Base-by-base conservation (phyloP, 2,329 filamentous ascomycete species). In the Hypoxylon sp. region DNA sequence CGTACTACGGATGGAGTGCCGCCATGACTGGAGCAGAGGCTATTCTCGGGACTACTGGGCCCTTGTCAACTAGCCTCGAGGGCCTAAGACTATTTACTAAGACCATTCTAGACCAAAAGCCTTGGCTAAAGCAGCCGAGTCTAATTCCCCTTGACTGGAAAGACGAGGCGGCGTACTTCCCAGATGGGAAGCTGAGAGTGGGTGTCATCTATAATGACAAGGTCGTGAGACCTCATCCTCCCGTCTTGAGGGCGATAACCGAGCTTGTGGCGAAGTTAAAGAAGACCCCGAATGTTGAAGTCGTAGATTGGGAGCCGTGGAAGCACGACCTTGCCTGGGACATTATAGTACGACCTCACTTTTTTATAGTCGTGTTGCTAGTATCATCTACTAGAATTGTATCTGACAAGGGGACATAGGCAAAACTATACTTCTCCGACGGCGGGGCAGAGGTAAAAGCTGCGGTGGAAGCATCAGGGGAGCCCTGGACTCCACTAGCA, bases 121-220 rank as follows among this genome's bases (percentile, higher is more conserved):
- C 77, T 1, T 78, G 75, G 76, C 28, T 74, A 5, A 57, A 36
- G 14, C 70, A 76, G 46, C 75, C 75, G 2, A 64, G 53, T 7
- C 49, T 78, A 0, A 58, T 70, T 34, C 62, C 68, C 17, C 53
- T 77, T 34, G 69, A 68, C 23, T 76, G 72, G 75, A 68, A 60
- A 17, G 69, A 72, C 21, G 30, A 34, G 6, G 46, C 38, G 10
- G 49, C 76, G 2, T 55, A 38, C 13, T 65, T 65, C 10, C 48
- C 55, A 11, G 63, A 60, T n/a, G 78, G 78, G 63, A 88, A 85
- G 67, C 77, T 91, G 5, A 89, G 86, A 71, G 81, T 92, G n/a
- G 90, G 84, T 0, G 82, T 89, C 1, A 78, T 90, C 49, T 84
- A 85, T 81, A 82, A 87, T 76, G 88, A 91, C 64, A 86, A 84